Conservation (phyloP, 2,329 filamentous ascomycete genomes). For the Akanthomyces dipterigenus region DNA sequence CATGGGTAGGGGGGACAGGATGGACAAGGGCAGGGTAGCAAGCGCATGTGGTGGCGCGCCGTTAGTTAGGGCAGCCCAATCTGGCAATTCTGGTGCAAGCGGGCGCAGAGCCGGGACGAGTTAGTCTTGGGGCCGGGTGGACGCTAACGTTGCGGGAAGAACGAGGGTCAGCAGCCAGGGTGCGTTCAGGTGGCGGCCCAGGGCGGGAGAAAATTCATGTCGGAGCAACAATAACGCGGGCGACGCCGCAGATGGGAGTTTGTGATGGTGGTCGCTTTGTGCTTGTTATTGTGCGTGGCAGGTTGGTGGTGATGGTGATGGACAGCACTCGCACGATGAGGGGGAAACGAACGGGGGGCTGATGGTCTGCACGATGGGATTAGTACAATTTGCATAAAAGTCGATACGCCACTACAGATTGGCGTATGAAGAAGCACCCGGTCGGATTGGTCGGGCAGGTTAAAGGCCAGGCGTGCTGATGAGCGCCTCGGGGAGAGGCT, state of each 20-base stretch:
- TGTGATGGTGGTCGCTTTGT: neutral
- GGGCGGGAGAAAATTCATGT: neutral
- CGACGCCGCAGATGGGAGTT: neutral
- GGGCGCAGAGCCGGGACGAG: slow-evolving; percentile 2
- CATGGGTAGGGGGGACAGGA: neutral
- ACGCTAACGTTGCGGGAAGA: too few species aligned
- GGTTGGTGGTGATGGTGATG: neutral
- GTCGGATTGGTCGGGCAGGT: neutral
- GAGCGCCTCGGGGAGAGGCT: too few species aligned
- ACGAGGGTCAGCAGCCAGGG: neutral
- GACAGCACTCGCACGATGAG: neutral
- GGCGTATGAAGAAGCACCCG: neutral
- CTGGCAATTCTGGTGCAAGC: slow-evolving; percentile 9
- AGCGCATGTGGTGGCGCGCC: slow-evolving; percentile 10
- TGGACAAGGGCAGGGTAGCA: neutral
- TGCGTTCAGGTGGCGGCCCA: neutral
- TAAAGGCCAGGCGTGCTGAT: neutral
- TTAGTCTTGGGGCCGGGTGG: neutral
- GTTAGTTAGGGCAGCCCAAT: slow-evolving; percentile 8
- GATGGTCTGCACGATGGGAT: neutral
- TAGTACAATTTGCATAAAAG: neutral
- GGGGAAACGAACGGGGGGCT: neutral
- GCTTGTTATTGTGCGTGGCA: neutral
- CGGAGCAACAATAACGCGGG: neutral
- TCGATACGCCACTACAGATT: neutral